Base-by-base conservation (phyloP, 768 basidiomycete genomes). In the Auricularia sp. region DNA sequence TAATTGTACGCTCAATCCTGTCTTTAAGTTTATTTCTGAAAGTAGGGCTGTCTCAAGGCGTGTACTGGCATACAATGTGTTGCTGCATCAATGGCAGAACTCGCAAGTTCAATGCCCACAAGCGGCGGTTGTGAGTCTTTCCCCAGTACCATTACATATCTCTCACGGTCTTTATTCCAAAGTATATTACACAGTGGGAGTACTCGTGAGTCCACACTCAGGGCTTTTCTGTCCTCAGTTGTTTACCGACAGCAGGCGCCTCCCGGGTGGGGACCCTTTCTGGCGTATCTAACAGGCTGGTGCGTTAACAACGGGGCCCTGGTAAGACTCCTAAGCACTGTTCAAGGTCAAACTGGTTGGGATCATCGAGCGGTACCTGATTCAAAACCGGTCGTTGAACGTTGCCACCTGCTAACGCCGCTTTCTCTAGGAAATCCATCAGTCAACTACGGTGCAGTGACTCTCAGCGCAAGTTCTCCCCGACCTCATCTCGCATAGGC, bases 41-140 rank as follows among this genome's bases (percentile, higher is more conserved):
- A 36, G 29, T 65, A 29, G 60, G 11, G 62, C 4, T 58, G 65
- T 62, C 29, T 54, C 12, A 23, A 62, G 23, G 65, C 65, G 36
- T 62, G 62, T 43, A 36, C 29, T 33, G 65, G 65, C n/a, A 66
- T 66, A 44, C 65, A 66, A 54, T 62, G 51, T 7, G 65, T 66
- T 23, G 65, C 65, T 14, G 36, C 35, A 1, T 53, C 51, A n/a
- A 63, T 66, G 65, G 65, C 65, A 36, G 65, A 66, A 39, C 61
- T 66, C 8, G 44, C 65, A 36, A 54, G 51, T 16, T 62, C 65
- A 33, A 66, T 66, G 65, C 65, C 65, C 3, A 66, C 65, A 2
- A 62, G 61, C 33, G 65, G 65, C 11, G 65, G 65, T 6, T 3
- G 47, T 51, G 18, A 8, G 47, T 21, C 6, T 18, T 21, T 29